Percentiles rank a stretch among this genome's conserved stretches.
phyloP scores from a whole-genome alignment of 75 land plant genomes.

The Sequoia sempervirens region DNA sequence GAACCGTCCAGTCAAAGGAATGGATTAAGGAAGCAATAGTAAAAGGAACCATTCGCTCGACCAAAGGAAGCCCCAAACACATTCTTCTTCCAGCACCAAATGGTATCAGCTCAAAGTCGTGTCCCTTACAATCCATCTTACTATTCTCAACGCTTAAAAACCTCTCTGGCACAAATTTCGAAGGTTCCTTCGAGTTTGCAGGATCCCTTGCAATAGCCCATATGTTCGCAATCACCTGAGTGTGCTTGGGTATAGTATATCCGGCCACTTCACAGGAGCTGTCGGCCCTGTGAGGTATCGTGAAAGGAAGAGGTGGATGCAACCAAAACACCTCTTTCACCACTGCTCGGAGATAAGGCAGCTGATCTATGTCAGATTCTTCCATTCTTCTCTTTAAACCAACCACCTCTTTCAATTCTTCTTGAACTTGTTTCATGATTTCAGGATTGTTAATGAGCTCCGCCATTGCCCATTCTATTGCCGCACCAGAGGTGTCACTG shows the following conservation, averaged over 20 bases:
- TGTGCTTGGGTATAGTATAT: slow-evolving; percentile 48
- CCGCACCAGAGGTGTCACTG: slow-evolving; percentile 43
- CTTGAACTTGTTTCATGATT: slow-evolving; percentile 18
- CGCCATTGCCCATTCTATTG: slow-evolving; percentile 58
- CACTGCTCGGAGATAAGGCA: slow-evolving; percentile 38
- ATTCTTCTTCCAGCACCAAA: slow-evolving; percentile 16
- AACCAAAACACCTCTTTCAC: slow-evolving; percentile 45
- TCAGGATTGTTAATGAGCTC: slow-evolving; percentile 48
- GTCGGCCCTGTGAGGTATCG: slow-evolving; percentile 60
- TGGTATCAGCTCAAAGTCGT: background rate
- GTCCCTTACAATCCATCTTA: background rate
- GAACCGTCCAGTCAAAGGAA: background rate
- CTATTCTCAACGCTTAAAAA: slow-evolving; percentile 21
- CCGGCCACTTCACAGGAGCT: slow-evolving; percentile 31
- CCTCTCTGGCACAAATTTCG: slow-evolving; percentile 55
- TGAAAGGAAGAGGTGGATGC: slow-evolving; percentile 54
- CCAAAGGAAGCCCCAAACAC: slow-evolving; percentile 8
- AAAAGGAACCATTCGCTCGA: background rate
- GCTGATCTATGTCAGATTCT: slow-evolving; percentile 31
- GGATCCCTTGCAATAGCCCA: slow-evolving; percentile 75
- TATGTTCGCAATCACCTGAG: slow-evolving; percentile 50
- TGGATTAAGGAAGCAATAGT: background rate
- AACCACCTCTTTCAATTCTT: slow-evolving; percentile 38
- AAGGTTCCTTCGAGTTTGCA: slow-evolving; percentile 1
- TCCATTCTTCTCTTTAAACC: slow-evolving; percentile 31